Percentiles rank a stretch among this genome's conserved stretches.
Conservation (phyloP, 495 filamentous ascomycete species). For the Podospora conica region DNA sequence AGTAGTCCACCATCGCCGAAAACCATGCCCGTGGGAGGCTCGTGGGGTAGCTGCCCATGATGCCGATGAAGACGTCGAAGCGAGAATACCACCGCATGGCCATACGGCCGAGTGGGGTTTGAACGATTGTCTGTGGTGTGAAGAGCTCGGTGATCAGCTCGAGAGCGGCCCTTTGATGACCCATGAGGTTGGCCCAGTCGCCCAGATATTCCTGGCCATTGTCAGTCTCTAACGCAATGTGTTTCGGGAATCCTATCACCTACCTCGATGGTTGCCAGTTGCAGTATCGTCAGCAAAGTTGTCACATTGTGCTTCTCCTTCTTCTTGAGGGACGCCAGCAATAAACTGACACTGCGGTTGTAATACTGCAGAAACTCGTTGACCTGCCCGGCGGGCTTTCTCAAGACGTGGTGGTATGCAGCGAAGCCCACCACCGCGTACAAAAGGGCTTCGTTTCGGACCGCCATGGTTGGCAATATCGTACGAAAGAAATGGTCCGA, state of each 20-base stretch:
- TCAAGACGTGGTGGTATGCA: constrained; percentile 76
- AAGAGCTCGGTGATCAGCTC: constrained; percentile 71
- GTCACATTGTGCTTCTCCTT: constrained; percentile 63
- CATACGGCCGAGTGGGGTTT: constrained; percentile 59
- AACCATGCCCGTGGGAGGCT: constrained; percentile 79
- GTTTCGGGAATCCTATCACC: constrained; percentile 5
- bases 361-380: constrained; percentile 84
- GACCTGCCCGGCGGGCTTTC: constrained; percentile 60
- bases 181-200: constrained; percentile 86
- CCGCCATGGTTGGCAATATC: constrained; percentile 61
- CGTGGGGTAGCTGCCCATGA: constrained; percentile 73
- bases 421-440: constrained; percentile 88
- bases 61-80: constrained; percentile 77
- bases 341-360: constrained; percentile 71
- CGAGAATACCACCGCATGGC: constrained; percentile 83
- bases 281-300: constrained; percentile 83
- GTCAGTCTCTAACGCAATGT: constrained; percentile 8
- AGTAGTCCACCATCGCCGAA: constrained; percentile 55
- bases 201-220: constrained; percentile 81
- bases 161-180: constrained; percentile 86
- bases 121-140: constrained; percentile 68
- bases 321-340: constrained; percentile 64
- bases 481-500: constrained; percentile 64
- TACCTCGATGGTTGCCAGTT: constrained; percentile 92
- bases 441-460: constrained; percentile 74